Evolutionary conservation across 2,329 filamentous ascomycete species (phyloP).

Genomic region (Nigrospora sphaerica): DNA sequence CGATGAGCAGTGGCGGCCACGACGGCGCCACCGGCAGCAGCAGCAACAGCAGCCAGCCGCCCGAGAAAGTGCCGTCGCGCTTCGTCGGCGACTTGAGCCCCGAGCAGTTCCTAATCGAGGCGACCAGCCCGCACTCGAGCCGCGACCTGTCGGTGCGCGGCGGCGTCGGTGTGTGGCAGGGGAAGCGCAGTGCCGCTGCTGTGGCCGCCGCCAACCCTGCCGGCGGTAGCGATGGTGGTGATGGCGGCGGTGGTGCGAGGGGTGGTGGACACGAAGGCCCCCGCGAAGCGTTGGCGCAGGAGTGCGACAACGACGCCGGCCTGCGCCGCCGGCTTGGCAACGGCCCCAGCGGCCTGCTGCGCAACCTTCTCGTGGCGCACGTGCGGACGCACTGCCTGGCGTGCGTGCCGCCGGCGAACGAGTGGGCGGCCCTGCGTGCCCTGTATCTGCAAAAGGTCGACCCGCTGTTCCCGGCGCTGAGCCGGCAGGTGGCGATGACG

Average conservation of each 20-base stretch:
- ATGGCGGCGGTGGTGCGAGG: not conserved
- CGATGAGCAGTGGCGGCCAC: not conserved
- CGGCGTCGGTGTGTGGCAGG: slow-evolving; percentile 50
- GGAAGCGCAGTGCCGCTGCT: slow-evolving; percentile 11
- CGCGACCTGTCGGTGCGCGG: slow-evolving; percentile 37
- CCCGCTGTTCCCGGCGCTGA: slow-evolving; percentile 46
- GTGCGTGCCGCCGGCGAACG: slow-evolving; percentile 37
- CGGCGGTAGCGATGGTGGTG: slow-evolving; percentile 5
- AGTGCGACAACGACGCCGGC: too few species aligned
- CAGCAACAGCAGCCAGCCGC: not conserved
- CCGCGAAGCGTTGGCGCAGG: not conserved
- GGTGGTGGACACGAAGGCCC: too few species aligned
- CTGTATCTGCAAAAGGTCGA: slow-evolving; percentile 47
- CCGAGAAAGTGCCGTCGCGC: slow-evolving; percentile 20
- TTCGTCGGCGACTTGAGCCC: slow-evolving; percentile 55
- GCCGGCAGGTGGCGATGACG: slow-evolving; percentile 7
- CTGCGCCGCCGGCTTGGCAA: slow-evolving; percentile 18
- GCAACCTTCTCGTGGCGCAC: slow-evolving; percentile 28
- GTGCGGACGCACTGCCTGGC: slow-evolving; percentile 38
- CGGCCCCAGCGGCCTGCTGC: slow-evolving; percentile 6
- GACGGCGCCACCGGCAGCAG: not conserved
- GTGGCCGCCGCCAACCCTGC: slow-evolving; percentile 10
- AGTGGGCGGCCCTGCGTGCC: slow-evolving; percentile 36
- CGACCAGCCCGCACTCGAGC: slow-evolving; percentile 31
- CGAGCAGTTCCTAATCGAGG: slow-evolving; percentile 52